These are phyloP conservation scores for Panicum miliaceum DNA, from an alignment of 176 grass and related monocot genomes.

Conservation along the genomic window DNA sequence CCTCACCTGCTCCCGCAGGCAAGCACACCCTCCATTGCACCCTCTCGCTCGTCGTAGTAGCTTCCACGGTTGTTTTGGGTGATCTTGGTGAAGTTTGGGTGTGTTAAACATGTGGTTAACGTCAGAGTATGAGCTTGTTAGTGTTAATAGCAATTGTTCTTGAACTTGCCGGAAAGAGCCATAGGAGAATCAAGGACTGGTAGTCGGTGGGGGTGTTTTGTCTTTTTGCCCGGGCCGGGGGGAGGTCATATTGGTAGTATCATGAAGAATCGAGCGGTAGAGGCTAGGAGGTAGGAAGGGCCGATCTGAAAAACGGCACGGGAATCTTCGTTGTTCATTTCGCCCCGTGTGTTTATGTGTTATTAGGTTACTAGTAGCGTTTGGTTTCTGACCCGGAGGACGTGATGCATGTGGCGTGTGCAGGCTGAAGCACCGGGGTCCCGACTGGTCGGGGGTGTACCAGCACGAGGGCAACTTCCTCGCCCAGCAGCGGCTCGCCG, in stretches of 20 bases:
- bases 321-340: conserved; percentile 18
- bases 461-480: conserved; percentile 85
- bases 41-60: no score
- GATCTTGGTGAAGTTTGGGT: not conserved
- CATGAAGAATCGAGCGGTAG: conserved; percentile 31
- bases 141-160: not conserved
- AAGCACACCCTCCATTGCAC: conserved; percentile 13
- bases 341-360: not conserved
- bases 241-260: not conserved
- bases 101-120: conserved; percentile 10
- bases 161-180: conserved; percentile 18
- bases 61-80: not conserved
- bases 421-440: conserved; percentile 91
- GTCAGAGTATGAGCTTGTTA: no score
- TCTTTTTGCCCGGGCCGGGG: not conserved
- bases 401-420: conserved; percentile 13
- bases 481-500: conserved; percentile 82
- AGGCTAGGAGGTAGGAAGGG: not conserved
- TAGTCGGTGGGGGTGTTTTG: conserved; percentile 7
- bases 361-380: not conserved
- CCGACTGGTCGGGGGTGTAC: conserved; percentile 90
- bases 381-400: not conserved
- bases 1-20: conserved; percentile 89
- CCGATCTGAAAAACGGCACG: not conserved
- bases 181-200: not conserved